Evolutionary conservation across 148 eudicot genomes (phyloP).

Genomic region (Vaccinium corymbosum): DNA sequence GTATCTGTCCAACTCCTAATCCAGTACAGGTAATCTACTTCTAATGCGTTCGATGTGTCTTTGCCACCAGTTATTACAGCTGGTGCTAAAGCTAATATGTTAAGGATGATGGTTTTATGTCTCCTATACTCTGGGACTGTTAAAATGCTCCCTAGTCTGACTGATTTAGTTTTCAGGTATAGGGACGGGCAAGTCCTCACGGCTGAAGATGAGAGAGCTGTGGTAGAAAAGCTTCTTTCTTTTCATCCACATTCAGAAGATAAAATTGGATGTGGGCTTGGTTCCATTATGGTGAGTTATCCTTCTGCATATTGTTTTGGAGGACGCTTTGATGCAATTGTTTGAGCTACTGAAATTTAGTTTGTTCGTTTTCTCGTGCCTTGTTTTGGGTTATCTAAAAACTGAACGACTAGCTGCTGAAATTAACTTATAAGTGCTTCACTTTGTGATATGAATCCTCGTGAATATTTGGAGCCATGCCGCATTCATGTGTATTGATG

Average conservation of each 20-base stretch:
- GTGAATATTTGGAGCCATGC: background rate
- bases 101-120: background rate
- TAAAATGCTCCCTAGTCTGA: background rate
- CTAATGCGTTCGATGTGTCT: background rate
- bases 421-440: constrained; percentile 6
- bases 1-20: background rate
- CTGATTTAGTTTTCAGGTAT: constrained; percentile 42
- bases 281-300: constrained; percentile 69
- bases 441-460: background rate
- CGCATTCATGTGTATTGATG: background rate
- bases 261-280: constrained; percentile 81
- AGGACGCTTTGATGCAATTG: constrained; percentile 4
- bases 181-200: constrained; percentile 67
- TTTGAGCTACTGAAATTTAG: background rate
- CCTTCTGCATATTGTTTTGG: background rate
- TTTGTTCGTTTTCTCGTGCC: background rate
- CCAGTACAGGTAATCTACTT: background rate
- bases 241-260: constrained; percentile 73
- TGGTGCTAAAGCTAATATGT: background rate
- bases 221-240: constrained; percentile 66
- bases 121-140: background rate
- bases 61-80: background rate
- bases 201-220: constrained; percentile 52
- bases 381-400: background rate
- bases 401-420: background rate